These are phyloP conservation scores for Cryptosporidium bovis DNA, from an alignment of 169 alveolate genomes.

Conservation along the genomic window DNA sequence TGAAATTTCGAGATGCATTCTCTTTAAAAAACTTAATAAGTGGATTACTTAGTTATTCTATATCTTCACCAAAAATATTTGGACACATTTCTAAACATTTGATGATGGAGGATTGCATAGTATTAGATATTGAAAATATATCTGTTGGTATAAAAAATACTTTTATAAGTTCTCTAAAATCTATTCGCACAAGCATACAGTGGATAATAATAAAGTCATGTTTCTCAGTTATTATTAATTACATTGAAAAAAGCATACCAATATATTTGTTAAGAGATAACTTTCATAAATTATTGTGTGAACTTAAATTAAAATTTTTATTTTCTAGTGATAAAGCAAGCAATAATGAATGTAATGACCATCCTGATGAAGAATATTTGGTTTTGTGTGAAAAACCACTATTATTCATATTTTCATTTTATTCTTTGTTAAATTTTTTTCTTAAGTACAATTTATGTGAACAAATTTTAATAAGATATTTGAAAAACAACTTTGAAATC, in stretches of 20 bases:
- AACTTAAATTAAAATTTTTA: slow-evolving; percentile 12
- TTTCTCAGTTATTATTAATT: not conserved
- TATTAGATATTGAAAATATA: too few relatives aligned
- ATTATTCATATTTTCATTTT: slow-evolving; percentile 13
- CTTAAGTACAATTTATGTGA: slow-evolving; percentile 2
- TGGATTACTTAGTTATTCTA: not conserved
- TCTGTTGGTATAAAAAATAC: too few relatives aligned
- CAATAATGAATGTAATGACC: not conserved
- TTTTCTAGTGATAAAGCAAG: slow-evolving; percentile 12
- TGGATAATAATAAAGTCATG: slow-evolving; percentile 39
- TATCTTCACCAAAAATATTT: slow-evolving; percentile 12
- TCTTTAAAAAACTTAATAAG: not conserved
- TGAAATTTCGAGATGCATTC: not conserved
- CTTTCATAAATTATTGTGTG: slow-evolving; percentile 2
- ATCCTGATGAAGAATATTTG: not conserved
- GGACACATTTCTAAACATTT: not conserved
- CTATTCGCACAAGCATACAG: not conserved
- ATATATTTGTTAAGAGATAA: not conserved
- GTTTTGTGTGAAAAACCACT: not conserved
- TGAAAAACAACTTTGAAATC: slow-evolving; percentile 2
- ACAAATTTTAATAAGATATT: slow-evolving; percentile 4
- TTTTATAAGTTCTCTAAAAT: not conserved
- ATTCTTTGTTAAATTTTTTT: slow-evolving; percentile 43
- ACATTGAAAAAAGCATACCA: not conserved
- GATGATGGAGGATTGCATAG: not conserved